Conservation (phyloP, 2,329 filamentous ascomycete genomes). For the Fusarium sp. region DNA sequence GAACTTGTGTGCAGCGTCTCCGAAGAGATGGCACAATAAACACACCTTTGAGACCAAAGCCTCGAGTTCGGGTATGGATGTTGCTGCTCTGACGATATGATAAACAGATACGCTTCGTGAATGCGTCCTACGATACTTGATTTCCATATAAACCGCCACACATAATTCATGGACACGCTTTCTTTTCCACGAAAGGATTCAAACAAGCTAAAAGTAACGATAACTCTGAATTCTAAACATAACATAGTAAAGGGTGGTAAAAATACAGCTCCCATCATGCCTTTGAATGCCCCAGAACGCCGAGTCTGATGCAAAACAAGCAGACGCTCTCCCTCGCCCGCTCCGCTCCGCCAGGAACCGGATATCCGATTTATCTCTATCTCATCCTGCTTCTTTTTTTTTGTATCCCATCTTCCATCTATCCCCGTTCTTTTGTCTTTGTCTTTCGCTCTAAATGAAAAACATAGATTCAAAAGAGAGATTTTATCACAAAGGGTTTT, state of each 20-base stretch:
- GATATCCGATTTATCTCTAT: constrained; percentile 25
- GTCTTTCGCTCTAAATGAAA: constrained; percentile 17
- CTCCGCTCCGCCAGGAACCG: constrained; percentile 24
- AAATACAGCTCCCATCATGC: constrained; percentile 41
- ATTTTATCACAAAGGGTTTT: background rate
- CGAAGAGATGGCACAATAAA: background rate
- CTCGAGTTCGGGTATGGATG: background rate
- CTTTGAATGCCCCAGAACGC: constrained; percentile 43
- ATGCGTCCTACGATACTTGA: background rate
- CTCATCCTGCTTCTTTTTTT: constrained; percentile 8
- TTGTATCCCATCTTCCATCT: constrained; percentile 16
- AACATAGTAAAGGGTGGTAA: constrained; percentile 5
- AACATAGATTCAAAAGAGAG: constrained; percentile 22
- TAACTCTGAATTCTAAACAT: constrained; percentile 14
- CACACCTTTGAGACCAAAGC: background rate
- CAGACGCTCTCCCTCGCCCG: constrained; percentile 33
- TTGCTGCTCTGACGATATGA: background rate
- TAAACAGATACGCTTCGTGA: background rate
- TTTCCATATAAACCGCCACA: background rate
- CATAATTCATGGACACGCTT: constrained; percentile 2
- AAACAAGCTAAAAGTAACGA: constrained; percentile 14
- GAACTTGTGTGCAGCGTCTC: background rate
- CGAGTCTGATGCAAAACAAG: constrained; percentile 43
- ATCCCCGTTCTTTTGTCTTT: constrained; percentile 13
- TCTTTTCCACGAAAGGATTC: constrained; percentile 16